phyloP scores from a whole-genome alignment of 768 basidiomycete genomes.

The Suillus clintonianus region DNA sequence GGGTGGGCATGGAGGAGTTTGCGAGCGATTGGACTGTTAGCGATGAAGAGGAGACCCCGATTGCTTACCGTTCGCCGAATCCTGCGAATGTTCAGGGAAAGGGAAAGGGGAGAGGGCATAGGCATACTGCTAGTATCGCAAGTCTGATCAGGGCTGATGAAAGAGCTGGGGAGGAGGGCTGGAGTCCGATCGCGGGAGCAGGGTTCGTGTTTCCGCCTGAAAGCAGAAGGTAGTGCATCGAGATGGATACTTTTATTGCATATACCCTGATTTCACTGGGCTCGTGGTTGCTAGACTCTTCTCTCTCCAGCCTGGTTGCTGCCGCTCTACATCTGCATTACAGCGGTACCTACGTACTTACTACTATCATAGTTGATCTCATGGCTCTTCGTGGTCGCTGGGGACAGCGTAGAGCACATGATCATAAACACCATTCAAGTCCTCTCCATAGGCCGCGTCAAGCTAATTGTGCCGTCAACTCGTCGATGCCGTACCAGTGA shows the following conservation, averaged over 20 bases:
- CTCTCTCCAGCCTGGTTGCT: neutral
- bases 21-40: slow-evolving; percentile 45
- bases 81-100: slow-evolving; percentile 21
- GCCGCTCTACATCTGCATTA: neutral
- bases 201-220: slow-evolving; percentile 54
- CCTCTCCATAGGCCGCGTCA: too few relatives aligned
- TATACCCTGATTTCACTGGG: neutral
- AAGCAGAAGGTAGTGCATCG: slow-evolving; percentile 12
- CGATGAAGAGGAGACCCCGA: slow-evolving; percentile 71
- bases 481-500: too few relatives aligned
- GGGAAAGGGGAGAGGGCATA: slow-evolving; percentile 50
- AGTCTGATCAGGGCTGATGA: slow-evolving; percentile 80
- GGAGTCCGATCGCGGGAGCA: slow-evolving; percentile 69
- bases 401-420: too few relatives aligned
- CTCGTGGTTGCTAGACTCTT: neutral
- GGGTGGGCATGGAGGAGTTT: slow-evolving; percentile 31
- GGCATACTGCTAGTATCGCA: slow-evolving; percentile 83
- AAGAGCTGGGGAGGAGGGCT: slow-evolving; percentile 63
- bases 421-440: too few relatives aligned
- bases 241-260: neutral
- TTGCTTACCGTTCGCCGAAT: slow-evolving; percentile 70
- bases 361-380: too few relatives aligned
- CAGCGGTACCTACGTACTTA: too few relatives aligned
- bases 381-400: too few relatives aligned
- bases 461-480: too few relatives aligned